Evolutionary conservation across 805 yeast species (phyloP).

Genomic region (Kuraishia molischiana): DNA sequence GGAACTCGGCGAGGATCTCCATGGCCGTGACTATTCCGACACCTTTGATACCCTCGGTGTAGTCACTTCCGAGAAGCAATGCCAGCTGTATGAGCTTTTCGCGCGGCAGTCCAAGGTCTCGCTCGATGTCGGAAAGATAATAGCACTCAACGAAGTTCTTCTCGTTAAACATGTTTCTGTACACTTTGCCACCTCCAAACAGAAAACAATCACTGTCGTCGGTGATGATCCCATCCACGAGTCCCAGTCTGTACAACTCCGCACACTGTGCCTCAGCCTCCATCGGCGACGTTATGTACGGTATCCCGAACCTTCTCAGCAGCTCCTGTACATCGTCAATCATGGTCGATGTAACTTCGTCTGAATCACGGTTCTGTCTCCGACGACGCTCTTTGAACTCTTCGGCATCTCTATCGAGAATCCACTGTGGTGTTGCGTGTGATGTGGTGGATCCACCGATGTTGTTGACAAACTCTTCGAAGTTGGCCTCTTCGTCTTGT

Average conservation of each 20-base stretch:
- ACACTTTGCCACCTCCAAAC: slow-evolving; percentile 79
- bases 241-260: slow-evolving; percentile 48
- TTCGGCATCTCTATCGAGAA: slow-evolving; percentile 25
- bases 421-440: slow-evolving; percentile 17
- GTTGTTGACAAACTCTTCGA: slow-evolving; percentile 45
- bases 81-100: slow-evolving; percentile 71
- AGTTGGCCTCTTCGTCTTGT: slow-evolving; percentile 62
- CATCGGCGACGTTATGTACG: slow-evolving; percentile 93
- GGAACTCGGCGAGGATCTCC: slow-evolving; percentile 86
- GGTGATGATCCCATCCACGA: slow-evolving; percentile 93
- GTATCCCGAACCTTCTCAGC: slow-evolving; percentile 82
- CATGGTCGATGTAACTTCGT: slow-evolving; percentile 83
- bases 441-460: slow-evolving; percentile 15
- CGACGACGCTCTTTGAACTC: slow-evolving; percentile 49
- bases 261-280: slow-evolving; percentile 99
- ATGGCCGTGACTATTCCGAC: slow-evolving; percentile 90
- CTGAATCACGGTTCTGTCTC: slow-evolving; percentile 77
- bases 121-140: slow-evolving; percentile 43
- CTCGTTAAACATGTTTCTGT: slow-evolving; percentile 91
- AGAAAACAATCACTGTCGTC: slow-evolving; percentile 96
- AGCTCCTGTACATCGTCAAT: slow-evolving; percentile 85
- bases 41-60: slow-evolving; percentile 87
- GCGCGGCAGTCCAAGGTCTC: slow-evolving; percentile 56
- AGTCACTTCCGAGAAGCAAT: slow-evolving; percentile 83
- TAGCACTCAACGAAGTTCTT: slow-evolving; percentile 88